These are phyloP conservation scores for Thinopyrum obtusiflorum DNA, from an alignment of 202 grass and related monocot species.

Conservation along the genomic window DNA sequence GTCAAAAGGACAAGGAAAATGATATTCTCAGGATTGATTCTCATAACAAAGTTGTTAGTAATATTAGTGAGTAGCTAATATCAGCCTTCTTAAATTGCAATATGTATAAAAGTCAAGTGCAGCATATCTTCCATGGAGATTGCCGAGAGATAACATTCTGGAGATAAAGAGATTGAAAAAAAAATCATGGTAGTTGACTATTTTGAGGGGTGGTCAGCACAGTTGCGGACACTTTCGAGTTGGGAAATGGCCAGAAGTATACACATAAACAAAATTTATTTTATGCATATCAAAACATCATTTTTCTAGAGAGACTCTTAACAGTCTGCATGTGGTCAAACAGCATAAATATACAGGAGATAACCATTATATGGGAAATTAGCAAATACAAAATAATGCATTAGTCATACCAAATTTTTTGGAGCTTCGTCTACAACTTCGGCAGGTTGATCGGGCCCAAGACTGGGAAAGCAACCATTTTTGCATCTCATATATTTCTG, in stretches of 20 bases:
- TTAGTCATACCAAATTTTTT: constrained; percentile 55
- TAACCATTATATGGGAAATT: not conserved
- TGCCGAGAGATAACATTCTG: not conserved
- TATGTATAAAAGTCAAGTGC: not conserved
- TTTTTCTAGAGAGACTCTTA: constrained; percentile 4
- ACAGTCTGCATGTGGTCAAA: constrained; percentile 11
- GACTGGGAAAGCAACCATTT: constrained; percentile 81
- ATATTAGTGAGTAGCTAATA: not conserved
- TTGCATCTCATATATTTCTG: constrained; percentile 98
- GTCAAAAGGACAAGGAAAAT: not conserved
- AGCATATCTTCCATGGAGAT: not conserved
- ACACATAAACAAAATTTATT: not conserved
- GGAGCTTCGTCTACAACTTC: constrained; percentile 93
- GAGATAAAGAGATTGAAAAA: not conserved
- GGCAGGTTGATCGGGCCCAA: constrained; percentile 86
- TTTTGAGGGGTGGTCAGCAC: not conserved
- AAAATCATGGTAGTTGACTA: not conserved
- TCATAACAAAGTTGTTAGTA: not conserved
- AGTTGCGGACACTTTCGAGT: not conserved
- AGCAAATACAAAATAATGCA: not conserved
- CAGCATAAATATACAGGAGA: not conserved
- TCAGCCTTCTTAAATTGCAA: not conserved
- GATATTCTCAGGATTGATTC: not conserved
- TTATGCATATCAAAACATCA: not conserved
- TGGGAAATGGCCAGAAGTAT: not conserved